Conservation (phyloP, 1,284 basidiomycete genomes). For the Trichosporon coremiiforme region DNA sequence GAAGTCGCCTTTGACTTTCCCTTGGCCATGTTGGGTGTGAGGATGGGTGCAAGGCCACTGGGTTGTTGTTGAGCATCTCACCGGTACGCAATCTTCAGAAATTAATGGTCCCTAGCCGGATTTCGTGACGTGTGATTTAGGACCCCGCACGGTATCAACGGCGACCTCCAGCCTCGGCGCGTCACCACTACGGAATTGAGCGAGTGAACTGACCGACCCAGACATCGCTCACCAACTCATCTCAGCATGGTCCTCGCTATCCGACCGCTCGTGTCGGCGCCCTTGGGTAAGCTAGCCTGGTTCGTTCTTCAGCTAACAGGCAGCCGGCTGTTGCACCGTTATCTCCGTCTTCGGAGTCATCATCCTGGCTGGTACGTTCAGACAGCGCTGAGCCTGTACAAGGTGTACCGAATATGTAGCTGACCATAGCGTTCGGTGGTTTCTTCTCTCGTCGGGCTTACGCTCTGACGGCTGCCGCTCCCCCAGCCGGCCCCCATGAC, state of each 20-base stretch:
- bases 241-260: slow-evolving; percentile 42
- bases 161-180: not conserved
- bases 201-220: slow-evolving; percentile 9
- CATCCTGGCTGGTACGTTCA: slow-evolving; percentile 57
- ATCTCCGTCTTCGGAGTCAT: slow-evolving; percentile 61
- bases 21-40: slow-evolving; percentile 26
- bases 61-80: slow-evolving; percentile 18
- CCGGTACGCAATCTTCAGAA: slow-evolving; percentile 16
- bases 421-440: slow-evolving; percentile 50
- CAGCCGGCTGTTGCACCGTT: slow-evolving; percentile 62
- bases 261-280: slow-evolving; percentile 55
- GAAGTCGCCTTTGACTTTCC: slow-evolving; percentile 23
- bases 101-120: not conserved
- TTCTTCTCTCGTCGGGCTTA: slow-evolving; percentile 53
- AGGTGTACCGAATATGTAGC: slow-evolving; percentile 36
- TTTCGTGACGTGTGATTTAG: slow-evolving; percentile 19
- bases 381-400: not conserved
- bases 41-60: not conserved
- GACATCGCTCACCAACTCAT: not conserved
- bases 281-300: slow-evolving; percentile 49
- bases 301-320: not conserved
- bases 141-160: not conserved
- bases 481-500: slow-evolving; percentile 56
- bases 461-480: slow-evolving; percentile 57
- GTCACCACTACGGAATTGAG: slow-evolving; percentile 16